Base-by-base conservation (phyloP, 2,329 filamentous ascomycete species). In the Diaporthe batatas region DNA sequence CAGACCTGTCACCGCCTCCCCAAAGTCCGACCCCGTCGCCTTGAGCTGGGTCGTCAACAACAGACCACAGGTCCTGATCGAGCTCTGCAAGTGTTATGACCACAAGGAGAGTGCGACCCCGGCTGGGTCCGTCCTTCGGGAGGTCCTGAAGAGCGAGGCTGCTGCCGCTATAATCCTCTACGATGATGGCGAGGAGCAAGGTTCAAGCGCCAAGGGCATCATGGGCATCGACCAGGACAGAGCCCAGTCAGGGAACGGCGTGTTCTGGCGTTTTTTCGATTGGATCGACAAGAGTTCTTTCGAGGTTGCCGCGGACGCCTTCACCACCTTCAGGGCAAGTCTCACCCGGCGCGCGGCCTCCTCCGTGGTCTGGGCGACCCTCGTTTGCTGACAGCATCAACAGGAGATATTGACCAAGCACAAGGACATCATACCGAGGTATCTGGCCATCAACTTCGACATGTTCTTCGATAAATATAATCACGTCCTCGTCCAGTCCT, bases 271-370 rank as follows among this genome's bases (percentile, higher is more conserved):
- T 59, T 98, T 98, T 84, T 98, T 99, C 80, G 91, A 93, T 75
- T 99, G 96, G 94, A 97, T 99, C 78, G 95, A 98, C 84, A 94
- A 94, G 83, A 94, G 95, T 77, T 95, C 93, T 39, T 99, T 99
- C 79, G 96, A 99, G 85, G 94, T 98, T 76, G 95, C 95, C 78
- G 96, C 96, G 42, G 96, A 99, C 86, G 96, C 96, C 1, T 99
- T 99, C 82, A 98, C 95, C 73, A 98, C 96, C 6, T 99, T 99
- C 83, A 90, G 96, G 81, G 94, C 98, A 88, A 79, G 90, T 76
- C 47, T 4, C 16, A 11, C 25, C 34, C 42, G 67, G 49, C 39
- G 53, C 54, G 55, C 44, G 3, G 5, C 34, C 6, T 16, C 39
- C 44, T n/a, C 39, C 39, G n/a, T 16, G 5, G n/a, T 36, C 32